phyloP scores from a whole-genome alignment of 805 yeast genomes.

The Ogataea polymorpha region DNA sequence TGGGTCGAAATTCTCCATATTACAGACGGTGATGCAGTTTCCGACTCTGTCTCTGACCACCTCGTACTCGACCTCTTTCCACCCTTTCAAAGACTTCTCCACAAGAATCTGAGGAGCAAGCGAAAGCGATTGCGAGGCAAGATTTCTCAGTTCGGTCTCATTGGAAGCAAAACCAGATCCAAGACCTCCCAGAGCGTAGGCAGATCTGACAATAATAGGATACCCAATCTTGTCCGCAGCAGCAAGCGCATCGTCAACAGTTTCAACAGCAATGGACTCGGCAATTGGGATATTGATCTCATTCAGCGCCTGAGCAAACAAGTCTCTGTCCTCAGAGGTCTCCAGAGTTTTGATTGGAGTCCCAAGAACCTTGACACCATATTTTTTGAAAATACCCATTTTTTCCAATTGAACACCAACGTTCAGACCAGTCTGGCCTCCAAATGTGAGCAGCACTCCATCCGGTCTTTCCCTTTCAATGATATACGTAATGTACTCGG shows the following conservation, averaged over 20 bases:
- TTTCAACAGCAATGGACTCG: slow-evolving; percentile 91
- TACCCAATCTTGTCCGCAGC: slow-evolving; percentile 87
- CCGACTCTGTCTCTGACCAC: slow-evolving; percentile 97
- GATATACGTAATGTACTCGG: slow-evolving; percentile 92
- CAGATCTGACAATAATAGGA: slow-evolving; percentile 97
- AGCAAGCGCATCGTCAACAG: slow-evolving; percentile 93
- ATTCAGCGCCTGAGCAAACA: slow-evolving; percentile 91
- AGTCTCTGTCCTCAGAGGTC: slow-evolving; percentile 96
- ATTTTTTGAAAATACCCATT: slow-evolving; percentile 89
- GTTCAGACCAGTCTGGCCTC: slow-evolving; percentile 97
- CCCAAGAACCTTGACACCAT: slow-evolving; percentile 91
- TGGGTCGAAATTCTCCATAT: slow-evolving; percentile 99
- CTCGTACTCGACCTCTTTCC: slow-evolving; percentile 99
- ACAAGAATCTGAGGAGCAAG: slow-evolving; percentile 94
- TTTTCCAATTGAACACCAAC: slow-evolving; percentile 94
- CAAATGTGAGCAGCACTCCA: slow-evolving; percentile 92
- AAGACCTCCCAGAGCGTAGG: slow-evolving; percentile 94
- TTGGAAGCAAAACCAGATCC: slow-evolving; percentile 97
- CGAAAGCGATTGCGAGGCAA: slow-evolving; percentile 90
- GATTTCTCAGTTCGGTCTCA: slow-evolving; percentile 73
- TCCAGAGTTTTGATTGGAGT: slow-evolving; percentile 95
- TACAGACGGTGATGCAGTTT: slow-evolving; percentile 98
- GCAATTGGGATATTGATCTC: slow-evolving; percentile 97
- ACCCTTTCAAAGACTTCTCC: slow-evolving; percentile 96
- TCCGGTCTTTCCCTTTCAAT: slow-evolving; percentile 96